Percentiles rank a stretch among this genome's conserved stretches.
Conservation (phyloP, 305 asterid genomes). For the Solanum hybrid region DNA sequence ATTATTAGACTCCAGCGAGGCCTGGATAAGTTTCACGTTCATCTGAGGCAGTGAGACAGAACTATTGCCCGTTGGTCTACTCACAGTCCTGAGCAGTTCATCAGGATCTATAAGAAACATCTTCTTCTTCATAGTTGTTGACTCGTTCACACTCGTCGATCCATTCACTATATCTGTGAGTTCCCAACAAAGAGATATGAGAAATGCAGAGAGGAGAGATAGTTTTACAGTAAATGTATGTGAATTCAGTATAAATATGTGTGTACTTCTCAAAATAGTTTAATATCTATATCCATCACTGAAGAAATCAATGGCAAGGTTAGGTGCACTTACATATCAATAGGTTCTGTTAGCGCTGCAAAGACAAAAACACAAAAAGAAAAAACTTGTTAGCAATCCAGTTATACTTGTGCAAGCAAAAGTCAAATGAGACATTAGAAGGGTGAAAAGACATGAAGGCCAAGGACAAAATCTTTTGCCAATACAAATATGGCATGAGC, state of each 20-base stretch:
- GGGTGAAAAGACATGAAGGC: not conserved
- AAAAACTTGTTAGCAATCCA: not conserved
- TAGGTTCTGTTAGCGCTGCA: conserved; percentile 73
- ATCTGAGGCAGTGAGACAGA: not conserved
- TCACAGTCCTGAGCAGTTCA: not conserved
- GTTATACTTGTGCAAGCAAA: not conserved
- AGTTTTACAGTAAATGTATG: not conserved
- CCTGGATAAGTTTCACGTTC: not conserved
- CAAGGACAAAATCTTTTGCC: not conserved
- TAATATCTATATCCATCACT: not conserved
- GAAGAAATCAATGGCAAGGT: not conserved
- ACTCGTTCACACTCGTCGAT: conserved; percentile 96
- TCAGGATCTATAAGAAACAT: conserved; percentile 15
- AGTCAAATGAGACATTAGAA: not conserved
- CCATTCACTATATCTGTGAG: conserved; percentile 83
- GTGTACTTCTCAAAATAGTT: not conserved
- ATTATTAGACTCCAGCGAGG: not conserved
- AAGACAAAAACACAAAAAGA: not conserved
- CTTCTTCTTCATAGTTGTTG: conserved; percentile 70
- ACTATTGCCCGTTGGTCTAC: not conserved
- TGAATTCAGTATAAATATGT: not conserved
- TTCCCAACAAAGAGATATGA: not conserved
- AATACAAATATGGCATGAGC: not conserved
- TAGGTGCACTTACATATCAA: conserved; percentile 54
- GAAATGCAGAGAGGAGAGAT: not conserved